phyloP scores from a whole-genome alignment of 75 land plant genomes.

The Chamaecyparis obtusa region DNA sequence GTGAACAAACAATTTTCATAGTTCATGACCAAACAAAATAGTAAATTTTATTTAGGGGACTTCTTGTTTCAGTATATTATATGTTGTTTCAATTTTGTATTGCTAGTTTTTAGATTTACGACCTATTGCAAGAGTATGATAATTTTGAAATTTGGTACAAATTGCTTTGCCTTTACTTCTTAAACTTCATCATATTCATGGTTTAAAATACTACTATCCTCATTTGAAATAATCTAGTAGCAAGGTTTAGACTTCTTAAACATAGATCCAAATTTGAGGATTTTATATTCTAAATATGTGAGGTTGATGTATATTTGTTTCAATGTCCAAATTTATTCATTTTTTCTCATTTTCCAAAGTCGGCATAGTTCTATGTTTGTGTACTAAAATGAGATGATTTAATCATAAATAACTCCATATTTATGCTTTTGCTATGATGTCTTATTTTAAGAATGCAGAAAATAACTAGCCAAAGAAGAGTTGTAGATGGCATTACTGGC shows the following conservation, averaged over 20 bases:
- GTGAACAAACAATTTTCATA: too few species aligned
- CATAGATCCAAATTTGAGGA: background rate
- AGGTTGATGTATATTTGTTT: background rate
- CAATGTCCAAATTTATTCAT: too few species aligned
- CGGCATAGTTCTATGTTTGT: background rate
- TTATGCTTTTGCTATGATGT: background rate
- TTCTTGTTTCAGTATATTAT: too few species aligned
- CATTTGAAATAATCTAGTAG: background rate
- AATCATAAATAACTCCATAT: background rate
- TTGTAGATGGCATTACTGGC: background rate
- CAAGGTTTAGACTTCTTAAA: background rate
- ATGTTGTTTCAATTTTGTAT: too few species aligned
- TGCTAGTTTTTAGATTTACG: too few species aligned
- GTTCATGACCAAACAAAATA: too few species aligned
- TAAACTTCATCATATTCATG: background rate
- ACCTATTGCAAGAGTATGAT: too few species aligned
- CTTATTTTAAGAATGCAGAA: background rate
- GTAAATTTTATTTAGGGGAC: too few species aligned
- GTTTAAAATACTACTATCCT: background rate
- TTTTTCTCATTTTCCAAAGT: background rate
- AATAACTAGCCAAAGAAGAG: too few species aligned
- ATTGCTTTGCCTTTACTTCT: too few species aligned
- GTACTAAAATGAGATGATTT: background rate
- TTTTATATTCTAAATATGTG: background rate
- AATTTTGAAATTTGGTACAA: background rate